phyloP scores from a whole-genome alignment of 495 filamentous ascomycete genomes.

The Cercophora samala region DNA sequence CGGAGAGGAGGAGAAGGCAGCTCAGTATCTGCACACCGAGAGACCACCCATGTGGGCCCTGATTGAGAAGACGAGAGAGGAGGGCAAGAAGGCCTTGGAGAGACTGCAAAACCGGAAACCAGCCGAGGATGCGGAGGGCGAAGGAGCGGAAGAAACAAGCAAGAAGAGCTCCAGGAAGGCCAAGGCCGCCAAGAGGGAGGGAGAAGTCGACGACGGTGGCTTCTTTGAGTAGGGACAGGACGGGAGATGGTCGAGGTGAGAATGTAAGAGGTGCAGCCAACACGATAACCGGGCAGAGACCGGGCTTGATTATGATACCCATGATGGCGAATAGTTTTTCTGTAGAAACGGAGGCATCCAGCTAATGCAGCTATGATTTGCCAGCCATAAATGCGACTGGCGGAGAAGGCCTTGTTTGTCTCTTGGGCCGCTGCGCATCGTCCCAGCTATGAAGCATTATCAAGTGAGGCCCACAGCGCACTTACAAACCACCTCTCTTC shows the following conservation, averaged over 20 bases:
- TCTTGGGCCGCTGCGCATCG: not conserved
- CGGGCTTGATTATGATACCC: conserved; percentile 23
- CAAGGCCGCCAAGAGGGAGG: conserved; percentile 9
- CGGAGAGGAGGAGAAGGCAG: conserved; percentile 34
- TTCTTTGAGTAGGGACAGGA: conserved; percentile 34
- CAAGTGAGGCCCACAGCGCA: not conserved
- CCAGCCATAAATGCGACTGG: not conserved
- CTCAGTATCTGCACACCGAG: conserved; percentile 35
- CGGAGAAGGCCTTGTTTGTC: not conserved
- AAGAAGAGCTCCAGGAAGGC: conserved; percentile 6
- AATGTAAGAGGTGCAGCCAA: not conserved
- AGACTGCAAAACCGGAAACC: conserved; percentile 44
- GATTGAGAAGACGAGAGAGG: conserved; percentile 65
- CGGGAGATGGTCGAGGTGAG: too few species aligned
- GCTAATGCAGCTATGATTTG: not conserved
- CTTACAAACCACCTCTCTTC: not conserved
- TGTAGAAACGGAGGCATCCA: not conserved
- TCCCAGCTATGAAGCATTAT: not conserved
- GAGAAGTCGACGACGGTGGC: conserved; percentile 25
- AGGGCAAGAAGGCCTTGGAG: conserved; percentile 55
- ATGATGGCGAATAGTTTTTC: not conserved
- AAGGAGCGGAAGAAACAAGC: conserved; percentile 1
- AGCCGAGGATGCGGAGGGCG: conserved; percentile 1
- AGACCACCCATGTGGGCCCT: conserved; percentile 63
- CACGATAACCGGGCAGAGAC: not conserved